A percentile compares a stretch with the other conserved stretches of the same genome.
Evolutionary conservation across 768 basidiomycete genomes (phyloP).

Genomic region (Auricularia cornea): DNA sequence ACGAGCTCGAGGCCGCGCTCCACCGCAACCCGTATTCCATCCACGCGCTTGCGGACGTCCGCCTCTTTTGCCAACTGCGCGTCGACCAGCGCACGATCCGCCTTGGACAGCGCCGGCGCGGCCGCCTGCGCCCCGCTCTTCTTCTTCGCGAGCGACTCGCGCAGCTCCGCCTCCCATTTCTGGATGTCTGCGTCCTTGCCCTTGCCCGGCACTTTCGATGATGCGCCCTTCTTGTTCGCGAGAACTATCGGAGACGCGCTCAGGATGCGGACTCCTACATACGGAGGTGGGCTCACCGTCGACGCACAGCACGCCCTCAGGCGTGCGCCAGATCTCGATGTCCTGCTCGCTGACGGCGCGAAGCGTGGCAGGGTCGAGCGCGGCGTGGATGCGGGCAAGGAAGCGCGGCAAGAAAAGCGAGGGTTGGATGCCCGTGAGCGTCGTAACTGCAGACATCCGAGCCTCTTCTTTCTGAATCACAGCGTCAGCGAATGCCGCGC

Average conservation of each 20-base stretch:
- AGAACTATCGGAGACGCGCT: slow-evolving; percentile 46
- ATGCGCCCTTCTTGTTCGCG: slow-evolving; percentile 43
- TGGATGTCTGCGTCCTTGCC: slow-evolving; percentile 86
- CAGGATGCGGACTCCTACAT: neutral
- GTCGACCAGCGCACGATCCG: slow-evolving; percentile 75
- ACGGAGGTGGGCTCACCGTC: slow-evolving; percentile 47
- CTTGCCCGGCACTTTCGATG: slow-evolving; percentile 38
- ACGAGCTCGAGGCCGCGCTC: slow-evolving; percentile 65
- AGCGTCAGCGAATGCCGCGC: no score
- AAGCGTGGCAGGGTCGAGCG: slow-evolving; percentile 55
- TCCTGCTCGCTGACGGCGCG: slow-evolving; percentile 62
- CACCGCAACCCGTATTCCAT: slow-evolving; percentile 43
- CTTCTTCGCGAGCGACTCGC: slow-evolving; percentile 76
- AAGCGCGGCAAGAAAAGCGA: slow-evolving; percentile 55
- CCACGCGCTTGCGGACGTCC: slow-evolving; percentile 53
- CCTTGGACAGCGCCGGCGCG: slow-evolving; percentile 56
- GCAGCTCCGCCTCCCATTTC: slow-evolving; percentile 93
- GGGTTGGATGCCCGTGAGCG: slow-evolving; percentile 75
- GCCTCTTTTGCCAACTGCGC: slow-evolving; percentile 79
- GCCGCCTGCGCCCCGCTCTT: slow-evolving; percentile 38
- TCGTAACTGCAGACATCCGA: slow-evolving; percentile 64
- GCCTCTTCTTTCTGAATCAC: slow-evolving; percentile 35
- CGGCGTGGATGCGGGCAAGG: slow-evolving; percentile 53
- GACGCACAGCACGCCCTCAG: slow-evolving; percentile 68
- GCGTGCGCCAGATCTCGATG: slow-evolving; percentile 77